Conservation (phyloP, 768 basidiomycete genomes). For the Podaxis sp. region DNA sequence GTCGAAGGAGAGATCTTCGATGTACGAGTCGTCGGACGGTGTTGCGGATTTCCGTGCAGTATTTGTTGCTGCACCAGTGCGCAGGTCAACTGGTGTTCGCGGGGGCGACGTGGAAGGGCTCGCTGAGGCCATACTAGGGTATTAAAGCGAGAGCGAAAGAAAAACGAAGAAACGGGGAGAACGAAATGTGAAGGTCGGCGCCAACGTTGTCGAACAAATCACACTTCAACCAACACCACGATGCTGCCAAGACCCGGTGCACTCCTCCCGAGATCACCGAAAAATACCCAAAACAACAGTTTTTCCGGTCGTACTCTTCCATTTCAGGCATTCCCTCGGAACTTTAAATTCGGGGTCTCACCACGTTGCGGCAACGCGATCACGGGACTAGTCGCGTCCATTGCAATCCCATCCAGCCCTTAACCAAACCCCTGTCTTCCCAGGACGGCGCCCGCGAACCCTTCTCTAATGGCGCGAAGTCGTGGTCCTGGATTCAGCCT, state of each 20-base stretch:
- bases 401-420: too few species aligned
- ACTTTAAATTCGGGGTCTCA: constrained; percentile 26
- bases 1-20: constrained; percentile 67
- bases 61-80: constrained; percentile 16
- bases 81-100: constrained; percentile 36
- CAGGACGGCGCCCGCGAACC: too few species aligned
- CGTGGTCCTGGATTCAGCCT: too few species aligned
- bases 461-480: too few species aligned
- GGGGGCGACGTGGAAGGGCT: constrained; percentile 38
- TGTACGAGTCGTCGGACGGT: constrained; percentile 56
- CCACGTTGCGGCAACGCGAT: constrained; percentile 35
- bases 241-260: constrained; percentile 29
- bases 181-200: constrained; percentile 25
- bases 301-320: constrained; percentile 5
- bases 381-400: constrained; percentile 31
- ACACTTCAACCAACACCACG: constrained; percentile 30
- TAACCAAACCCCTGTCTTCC: too few species aligned
- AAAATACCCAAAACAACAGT: constrained; percentile 8
- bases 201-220: constrained; percentile 26
- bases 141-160: constrained; percentile 19
- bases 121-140: constrained; percentile 25
- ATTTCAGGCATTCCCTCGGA: constrained; percentile 19
- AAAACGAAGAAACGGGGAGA: constrained; percentile 18
- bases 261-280: constrained; percentile 16
- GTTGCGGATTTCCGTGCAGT: constrained; percentile 25